Evolutionary conservation across 805 yeast species (phyloP).

Genomic region (Yarrowia deformans): DNA sequence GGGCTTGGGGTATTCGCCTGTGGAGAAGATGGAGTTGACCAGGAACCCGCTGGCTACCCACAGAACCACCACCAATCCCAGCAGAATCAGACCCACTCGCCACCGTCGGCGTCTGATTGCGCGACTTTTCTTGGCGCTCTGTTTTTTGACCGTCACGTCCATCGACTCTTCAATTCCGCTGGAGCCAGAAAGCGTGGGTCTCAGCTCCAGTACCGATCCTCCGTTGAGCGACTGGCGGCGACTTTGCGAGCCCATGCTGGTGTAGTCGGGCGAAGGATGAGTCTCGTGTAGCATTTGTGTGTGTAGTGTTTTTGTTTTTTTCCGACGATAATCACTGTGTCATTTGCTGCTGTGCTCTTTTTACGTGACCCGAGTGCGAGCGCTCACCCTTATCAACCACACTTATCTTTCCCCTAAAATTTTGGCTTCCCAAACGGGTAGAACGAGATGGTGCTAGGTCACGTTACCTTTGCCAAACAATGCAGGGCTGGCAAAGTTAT

Average conservation of each 20-base stretch:
- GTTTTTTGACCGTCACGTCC: slow-evolving; percentile 3
- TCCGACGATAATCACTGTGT: neutral
- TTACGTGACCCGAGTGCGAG: no score
- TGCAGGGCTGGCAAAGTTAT: neutral
- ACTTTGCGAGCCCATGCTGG: slow-evolving; percentile 35
- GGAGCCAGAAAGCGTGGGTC: slow-evolving; percentile 19
- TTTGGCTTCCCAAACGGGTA: slow-evolving; percentile 19
- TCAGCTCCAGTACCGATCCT: slow-evolving; percentile 26
- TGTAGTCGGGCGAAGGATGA: slow-evolving; percentile 34
- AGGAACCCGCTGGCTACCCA: slow-evolving; percentile 94
- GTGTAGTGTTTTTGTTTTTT: neutral
- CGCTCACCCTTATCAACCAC: slow-evolving; percentile 24
- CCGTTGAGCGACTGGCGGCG: slow-evolving; percentile 36
- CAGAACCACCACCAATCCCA: slow-evolving; percentile 75
- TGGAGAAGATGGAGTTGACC: slow-evolving; percentile 74
- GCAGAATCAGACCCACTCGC: slow-evolving; percentile 78
- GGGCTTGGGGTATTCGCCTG: slow-evolving; percentile 80
- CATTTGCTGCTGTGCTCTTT: slow-evolving; percentile 4
- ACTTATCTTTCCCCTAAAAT: slow-evolving; percentile 32
- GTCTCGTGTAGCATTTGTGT: slow-evolving; percentile 33
- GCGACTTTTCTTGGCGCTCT: slow-evolving; percentile 3
- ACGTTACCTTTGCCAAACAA: slow-evolving; percentile 31
- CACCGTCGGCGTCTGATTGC: slow-evolving; percentile 54
- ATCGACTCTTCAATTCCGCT: slow-evolving; percentile 6
- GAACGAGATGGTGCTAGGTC: slow-evolving; percentile 35